Evolutionary conservation across 148 eudicot species (phyloP).

Genomic region (Dysphania ambrosioides): DNA sequence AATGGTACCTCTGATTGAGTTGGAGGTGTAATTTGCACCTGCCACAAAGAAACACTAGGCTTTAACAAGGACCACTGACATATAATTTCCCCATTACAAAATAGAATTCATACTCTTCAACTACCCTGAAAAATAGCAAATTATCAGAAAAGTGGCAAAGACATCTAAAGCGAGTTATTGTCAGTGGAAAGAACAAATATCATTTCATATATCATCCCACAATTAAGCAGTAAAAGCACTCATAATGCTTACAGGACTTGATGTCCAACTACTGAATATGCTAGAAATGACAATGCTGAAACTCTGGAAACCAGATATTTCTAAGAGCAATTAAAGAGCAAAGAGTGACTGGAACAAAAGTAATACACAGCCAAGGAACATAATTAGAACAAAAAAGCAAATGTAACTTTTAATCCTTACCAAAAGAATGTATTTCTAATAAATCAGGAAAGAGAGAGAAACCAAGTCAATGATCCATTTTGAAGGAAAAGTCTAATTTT

Average conservation of each 20-base stretch:
- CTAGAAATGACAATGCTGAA: not conserved
- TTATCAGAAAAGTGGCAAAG: not conserved
- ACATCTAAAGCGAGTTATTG: slow-evolving; percentile 3
- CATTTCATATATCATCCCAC: not conserved
- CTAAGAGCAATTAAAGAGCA: not conserved
- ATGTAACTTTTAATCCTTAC: no score
- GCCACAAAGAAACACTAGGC: slow-evolving; percentile 22
- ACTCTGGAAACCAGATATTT: not conserved
- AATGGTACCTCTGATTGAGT: slow-evolving; percentile 56
- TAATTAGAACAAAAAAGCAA: no score
- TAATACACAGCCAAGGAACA: not conserved
- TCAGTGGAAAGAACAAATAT: not conserved
- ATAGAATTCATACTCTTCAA: not conserved
- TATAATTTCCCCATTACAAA: not conserved
- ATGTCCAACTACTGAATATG: not conserved
- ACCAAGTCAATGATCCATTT: not conserved
- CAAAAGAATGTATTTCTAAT: not conserved
- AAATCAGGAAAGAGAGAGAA: not conserved
- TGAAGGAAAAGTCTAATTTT: not conserved
- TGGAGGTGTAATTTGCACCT: slow-evolving; percentile 70
- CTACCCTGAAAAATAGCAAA: not conserved
- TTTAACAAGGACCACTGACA: slow-evolving; percentile 4
- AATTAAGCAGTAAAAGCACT: not conserved
- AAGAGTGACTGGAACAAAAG: not conserved
- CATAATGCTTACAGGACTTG: not conserved